Percentiles rank a stretch among this genome's conserved stretches.
phyloP scores from a whole-genome alignment of 192 early-diverging fungal species.

The Entrophospora sp. region DNA sequence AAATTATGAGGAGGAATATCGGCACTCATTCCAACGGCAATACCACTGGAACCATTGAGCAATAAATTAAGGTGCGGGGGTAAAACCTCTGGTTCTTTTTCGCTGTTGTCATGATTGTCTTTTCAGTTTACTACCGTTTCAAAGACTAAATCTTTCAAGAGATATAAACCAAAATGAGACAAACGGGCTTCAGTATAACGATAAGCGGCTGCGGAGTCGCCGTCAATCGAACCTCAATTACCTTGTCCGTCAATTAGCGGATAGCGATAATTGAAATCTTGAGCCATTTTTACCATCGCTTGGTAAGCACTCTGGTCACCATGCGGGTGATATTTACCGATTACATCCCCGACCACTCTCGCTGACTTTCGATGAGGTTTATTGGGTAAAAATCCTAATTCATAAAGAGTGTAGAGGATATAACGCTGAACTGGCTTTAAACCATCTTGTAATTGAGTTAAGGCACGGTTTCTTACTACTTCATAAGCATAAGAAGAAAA shows the following conservation, averaged over 20 bases:
- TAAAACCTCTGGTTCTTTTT: neutral
- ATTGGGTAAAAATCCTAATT: neutral
- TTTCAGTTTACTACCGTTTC: neutral
- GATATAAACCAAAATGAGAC: neutral
- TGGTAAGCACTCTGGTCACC: conserved; percentile 5
- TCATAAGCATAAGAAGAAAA: neutral
- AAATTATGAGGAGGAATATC: neutral
- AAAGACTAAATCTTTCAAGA: neutral
- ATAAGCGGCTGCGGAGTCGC: neutral
- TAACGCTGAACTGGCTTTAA: neutral
- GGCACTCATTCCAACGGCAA: neutral
- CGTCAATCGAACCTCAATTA: conserved; percentile 1
- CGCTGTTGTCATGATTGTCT: conserved; percentile 2
- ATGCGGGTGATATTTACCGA: neutral
- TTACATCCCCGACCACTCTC: neutral
- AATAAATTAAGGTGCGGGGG: neutral
- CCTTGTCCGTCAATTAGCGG: conserved; percentile 2
- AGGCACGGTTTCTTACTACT: neutral
- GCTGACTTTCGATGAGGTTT: neutral
- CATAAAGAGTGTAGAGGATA: conserved; percentile 1
- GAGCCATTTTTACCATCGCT: conserved; percentile 2
- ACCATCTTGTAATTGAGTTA: neutral
- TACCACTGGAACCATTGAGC: neutral
- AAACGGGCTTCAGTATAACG: conserved; percentile 8
- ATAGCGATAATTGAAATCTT: conserved; percentile 3